These are phyloP conservation scores for Linnemannia exigua DNA, from an alignment of 192 early-diverging fungal genomes.

Conservation along the genomic window DNA sequence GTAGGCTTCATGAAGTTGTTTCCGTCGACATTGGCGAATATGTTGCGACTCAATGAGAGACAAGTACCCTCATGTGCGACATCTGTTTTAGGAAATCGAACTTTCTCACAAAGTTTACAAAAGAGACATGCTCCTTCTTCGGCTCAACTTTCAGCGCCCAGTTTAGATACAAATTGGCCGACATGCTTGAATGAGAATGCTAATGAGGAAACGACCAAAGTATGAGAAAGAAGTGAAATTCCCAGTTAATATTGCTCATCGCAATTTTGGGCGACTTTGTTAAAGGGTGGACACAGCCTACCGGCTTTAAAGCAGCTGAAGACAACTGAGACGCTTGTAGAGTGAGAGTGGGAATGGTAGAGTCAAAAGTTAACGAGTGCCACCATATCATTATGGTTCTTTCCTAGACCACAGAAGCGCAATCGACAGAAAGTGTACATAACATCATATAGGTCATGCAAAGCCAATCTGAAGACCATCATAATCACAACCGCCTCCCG, in stretches of 20 bases:
- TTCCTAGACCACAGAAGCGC: conserved; percentile 18
- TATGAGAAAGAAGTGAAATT: conserved; percentile 15
- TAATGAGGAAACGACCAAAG: conserved; percentile 9
- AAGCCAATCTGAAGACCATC: conserved; percentile 33
- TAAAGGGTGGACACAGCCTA: conserved; percentile 4
- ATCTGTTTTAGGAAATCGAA: conserved; percentile 24
- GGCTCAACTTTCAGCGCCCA: conserved; percentile 23
- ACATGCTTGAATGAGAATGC: conserved; percentile 21
- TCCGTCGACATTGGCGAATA: conserved; percentile 26
- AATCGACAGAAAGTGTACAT: conserved; percentile 25
- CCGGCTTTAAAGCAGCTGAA: conserved; percentile 9
- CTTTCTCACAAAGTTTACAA: conserved; percentile 30
- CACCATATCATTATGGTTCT: conserved; percentile 5
- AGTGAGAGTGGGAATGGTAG: conserved; percentile 7
- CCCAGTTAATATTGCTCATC: background rate
- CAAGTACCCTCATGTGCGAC: conserved; percentile 28
- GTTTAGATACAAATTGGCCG: conserved; percentile 14
- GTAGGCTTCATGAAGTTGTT: conserved; percentile 22
- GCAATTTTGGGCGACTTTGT: conserved; percentile 16
- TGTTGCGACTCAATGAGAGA: conserved; percentile 25
- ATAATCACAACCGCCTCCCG: conserved; percentile 22
- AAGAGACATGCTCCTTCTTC: conserved; percentile 38
- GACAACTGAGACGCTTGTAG: conserved; percentile 10
- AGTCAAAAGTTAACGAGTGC: conserved; percentile 21
- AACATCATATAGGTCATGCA: conserved; percentile 18